Evolutionary conservation across 176 grass and related monocot species (phyloP).

Genomic region (Phoenix dactylifera): DNA sequence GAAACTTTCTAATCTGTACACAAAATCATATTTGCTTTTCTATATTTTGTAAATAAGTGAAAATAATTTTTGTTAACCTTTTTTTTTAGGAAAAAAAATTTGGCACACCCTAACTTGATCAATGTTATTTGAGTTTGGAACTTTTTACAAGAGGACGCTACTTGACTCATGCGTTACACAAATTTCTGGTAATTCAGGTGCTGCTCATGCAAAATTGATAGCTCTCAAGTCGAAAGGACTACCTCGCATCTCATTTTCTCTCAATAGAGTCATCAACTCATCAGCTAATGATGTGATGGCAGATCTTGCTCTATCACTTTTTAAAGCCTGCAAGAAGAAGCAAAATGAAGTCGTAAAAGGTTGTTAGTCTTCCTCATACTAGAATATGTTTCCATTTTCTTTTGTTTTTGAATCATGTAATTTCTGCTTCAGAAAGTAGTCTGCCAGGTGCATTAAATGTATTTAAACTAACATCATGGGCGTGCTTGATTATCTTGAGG

Average conservation of each 20-base stretch:
- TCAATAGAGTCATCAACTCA: conserved; percentile 31
- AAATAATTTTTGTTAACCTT: neutral
- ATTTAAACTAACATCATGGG: too few relatives aligned
- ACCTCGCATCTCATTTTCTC: conserved; percentile 63
- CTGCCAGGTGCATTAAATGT: too few relatives aligned
- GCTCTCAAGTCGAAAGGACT: conserved; percentile 80
- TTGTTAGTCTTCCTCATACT: conserved; percentile 13
- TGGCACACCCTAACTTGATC: too few relatives aligned
- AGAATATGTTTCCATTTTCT: too few relatives aligned
- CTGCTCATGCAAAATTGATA: conserved; percentile 29
- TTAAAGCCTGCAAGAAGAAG: conserved; percentile 34
- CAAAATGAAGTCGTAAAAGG: conserved; percentile 42
- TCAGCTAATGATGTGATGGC: conserved; percentile 39
- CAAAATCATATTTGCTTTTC: neutral
- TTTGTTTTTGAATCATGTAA: neutral
- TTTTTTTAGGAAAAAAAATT: too few relatives aligned
- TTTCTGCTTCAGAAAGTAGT: too few relatives aligned
- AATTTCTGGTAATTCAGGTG: conserved; percentile 24
- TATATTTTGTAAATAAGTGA: neutral
- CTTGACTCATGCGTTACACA: neutral
- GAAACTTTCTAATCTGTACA: too few relatives aligned
- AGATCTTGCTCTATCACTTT: conserved; percentile 51
- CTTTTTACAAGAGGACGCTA: too few relatives aligned
- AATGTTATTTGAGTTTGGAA: too few relatives aligned
- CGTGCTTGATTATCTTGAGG: too few relatives aligned